Percentiles rank a stretch among this genome's conserved stretches.
Conservation (phyloP, 2,329 filamentous ascomycete species). For the Monilinia vaccinii-corymbosi region DNA sequence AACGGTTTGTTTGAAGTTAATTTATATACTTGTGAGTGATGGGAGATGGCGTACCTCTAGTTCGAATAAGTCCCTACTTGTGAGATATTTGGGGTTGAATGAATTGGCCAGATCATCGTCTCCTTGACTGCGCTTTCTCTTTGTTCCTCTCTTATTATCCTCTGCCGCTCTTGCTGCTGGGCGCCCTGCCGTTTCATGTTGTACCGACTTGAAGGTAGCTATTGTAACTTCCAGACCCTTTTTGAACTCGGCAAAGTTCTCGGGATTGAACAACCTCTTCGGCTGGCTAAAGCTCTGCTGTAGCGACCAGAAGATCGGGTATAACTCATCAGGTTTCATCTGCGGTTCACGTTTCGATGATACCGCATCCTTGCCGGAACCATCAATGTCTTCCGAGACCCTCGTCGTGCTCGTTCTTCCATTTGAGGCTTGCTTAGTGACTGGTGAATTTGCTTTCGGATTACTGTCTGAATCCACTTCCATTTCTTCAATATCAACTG, state of each 20-base stretch:
- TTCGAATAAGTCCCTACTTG: conserved; percentile 92
- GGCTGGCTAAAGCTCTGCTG: conserved; percentile 91
- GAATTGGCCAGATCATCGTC: conserved; percentile 58
- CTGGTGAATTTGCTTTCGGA: conserved; percentile 21
- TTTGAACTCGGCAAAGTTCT: conserved; percentile 59
- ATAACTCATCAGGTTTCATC: conserved; percentile 63
- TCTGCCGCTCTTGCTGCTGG: conserved; percentile 44
- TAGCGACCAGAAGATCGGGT: conserved; percentile 88
- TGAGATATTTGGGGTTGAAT: conserved; percentile 97
- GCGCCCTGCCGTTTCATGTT: conserved; percentile 37
- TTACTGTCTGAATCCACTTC: conserved; percentile 50
- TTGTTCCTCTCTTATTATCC: conserved; percentile 55
- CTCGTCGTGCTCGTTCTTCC: conserved; percentile 16
- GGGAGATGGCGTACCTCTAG: conserved; percentile 58
- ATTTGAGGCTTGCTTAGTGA: conserved; percentile 8
- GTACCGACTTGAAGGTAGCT: conserved; percentile 66
- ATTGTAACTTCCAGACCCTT: conserved; percentile 53
- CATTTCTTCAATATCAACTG: conserved; percentile 45
- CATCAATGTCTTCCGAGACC: conserved; percentile 26
- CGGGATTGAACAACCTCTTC: conserved; percentile 64
- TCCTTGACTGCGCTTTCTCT: conserved; percentile 57
- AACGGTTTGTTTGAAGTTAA: conserved; percentile 16
- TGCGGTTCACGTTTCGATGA: conserved; percentile 32
- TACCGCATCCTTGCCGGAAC: conserved; percentile 36
- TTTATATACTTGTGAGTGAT: not conserved